Percentiles rank a stretch among this genome's conserved stretches.
Conservation (phyloP, 2,329 filamentous ascomycete species). For the Hymenoscyphus infarciens region DNA sequence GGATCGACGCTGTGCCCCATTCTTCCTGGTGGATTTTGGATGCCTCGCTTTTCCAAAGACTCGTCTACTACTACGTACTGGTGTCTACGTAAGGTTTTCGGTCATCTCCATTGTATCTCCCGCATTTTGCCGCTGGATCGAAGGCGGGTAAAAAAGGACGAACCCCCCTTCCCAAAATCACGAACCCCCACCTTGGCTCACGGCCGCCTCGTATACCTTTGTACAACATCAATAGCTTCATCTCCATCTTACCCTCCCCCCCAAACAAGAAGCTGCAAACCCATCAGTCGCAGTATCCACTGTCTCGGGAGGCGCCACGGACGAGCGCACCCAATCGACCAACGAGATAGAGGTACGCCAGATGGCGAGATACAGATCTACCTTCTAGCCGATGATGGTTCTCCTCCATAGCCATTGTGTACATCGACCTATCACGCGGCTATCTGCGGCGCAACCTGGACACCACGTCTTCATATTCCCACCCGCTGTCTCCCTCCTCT, state of each 20-base stretch:
- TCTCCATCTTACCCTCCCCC: not conserved
- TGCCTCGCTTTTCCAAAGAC: not conserved
- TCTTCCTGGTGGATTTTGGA: too few relatives aligned
- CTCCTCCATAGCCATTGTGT: conserved; percentile 13
- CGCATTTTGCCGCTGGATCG: not conserved
- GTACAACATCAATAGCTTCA: conserved; percentile 18
- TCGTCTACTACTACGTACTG: not conserved
- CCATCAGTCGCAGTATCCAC: conserved; percentile 8
- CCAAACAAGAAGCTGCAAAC: conserved; percentile 12
- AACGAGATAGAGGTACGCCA: conserved; percentile 15
- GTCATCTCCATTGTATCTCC: not conserved
- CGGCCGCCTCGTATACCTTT: conserved; percentile 10
- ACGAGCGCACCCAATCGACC: not conserved
- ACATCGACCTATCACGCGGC: conserved; percentile 18
- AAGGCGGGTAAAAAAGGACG: conserved; percentile 1
- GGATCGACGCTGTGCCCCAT: too few relatives aligned
- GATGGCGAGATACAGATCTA: conserved; percentile 24
- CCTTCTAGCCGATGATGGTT: conserved; percentile 4
- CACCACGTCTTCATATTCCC: conserved; percentile 13
- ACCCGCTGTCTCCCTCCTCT: conserved; percentile 2
- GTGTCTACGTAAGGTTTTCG: not conserved
- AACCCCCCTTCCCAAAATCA: conserved; percentile 12
- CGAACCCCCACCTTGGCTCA: conserved; percentile 12
- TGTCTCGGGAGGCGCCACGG: conserved; percentile 15
- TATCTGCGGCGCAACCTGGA: conserved; percentile 22